Evolutionary conservation across 2,329 filamentous ascomycete species (phyloP).

Genomic region (Aspergillus aculeatus): DNA sequence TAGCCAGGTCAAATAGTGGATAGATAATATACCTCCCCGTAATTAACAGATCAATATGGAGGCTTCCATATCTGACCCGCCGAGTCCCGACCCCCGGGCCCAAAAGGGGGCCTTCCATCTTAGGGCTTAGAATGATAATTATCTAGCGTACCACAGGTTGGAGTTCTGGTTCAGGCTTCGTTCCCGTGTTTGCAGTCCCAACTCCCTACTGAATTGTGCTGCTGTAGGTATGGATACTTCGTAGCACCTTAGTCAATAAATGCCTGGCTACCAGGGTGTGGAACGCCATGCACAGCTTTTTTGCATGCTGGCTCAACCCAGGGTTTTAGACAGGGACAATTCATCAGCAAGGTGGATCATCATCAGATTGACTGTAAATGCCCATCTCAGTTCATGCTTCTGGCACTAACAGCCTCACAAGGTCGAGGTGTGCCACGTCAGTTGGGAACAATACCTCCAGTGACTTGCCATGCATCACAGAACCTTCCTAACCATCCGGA

Average conservation of each 20-base stretch:
- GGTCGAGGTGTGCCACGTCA: conserved; percentile 12
- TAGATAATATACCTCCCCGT: too few species aligned
- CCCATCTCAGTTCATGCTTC: conserved; percentile 1
- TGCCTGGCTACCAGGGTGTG: not conserved
- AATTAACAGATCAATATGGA: too few species aligned
- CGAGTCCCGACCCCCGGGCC: not conserved
- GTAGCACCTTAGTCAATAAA: not conserved
- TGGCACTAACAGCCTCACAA: conserved; percentile 8
- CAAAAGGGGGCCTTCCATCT: not conserved
- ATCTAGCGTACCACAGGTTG: conserved; percentile 1
- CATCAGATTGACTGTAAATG: not conserved
- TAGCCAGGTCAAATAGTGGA: too few species aligned
- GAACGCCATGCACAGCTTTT: not conserved
- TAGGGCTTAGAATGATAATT: not conserved
- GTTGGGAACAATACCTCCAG: conserved; percentile 5
- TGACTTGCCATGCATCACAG: conserved; percentile 4
- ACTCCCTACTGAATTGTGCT: not conserved
- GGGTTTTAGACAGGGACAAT: not conserved
- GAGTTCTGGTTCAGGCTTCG: not conserved
- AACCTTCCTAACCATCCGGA: not conserved
- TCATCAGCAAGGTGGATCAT: conserved; percentile 2
- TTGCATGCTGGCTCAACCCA: not conserved
- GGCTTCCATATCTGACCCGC: too few species aligned
- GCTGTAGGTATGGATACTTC: not conserved
- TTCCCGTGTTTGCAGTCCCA: conserved; percentile 4